These are phyloP conservation scores for Krasilnikovozyma curviuscula DNA, from an alignment of 768 basidiomycete species.

Conservation along the genomic window DNA sequence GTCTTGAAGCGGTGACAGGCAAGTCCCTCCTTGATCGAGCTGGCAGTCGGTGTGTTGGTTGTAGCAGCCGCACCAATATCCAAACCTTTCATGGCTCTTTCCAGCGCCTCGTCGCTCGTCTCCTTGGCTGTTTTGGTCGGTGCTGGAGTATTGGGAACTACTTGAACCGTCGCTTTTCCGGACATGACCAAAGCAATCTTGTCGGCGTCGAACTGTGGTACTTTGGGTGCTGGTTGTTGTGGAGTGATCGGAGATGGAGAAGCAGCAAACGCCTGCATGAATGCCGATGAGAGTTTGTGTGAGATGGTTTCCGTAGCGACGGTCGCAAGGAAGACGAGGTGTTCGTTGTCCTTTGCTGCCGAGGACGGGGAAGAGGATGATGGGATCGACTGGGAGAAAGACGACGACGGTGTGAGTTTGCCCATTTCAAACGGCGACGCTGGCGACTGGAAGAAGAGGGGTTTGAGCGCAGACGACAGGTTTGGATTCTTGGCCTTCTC, in stretches of 20 bases:
- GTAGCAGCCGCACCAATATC: no score
- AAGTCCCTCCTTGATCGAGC: not conserved
- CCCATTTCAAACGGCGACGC: not conserved
- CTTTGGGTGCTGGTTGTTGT: conserved; percentile 40
- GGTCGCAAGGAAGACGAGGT: conserved; percentile 34
- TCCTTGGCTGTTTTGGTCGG: no score
- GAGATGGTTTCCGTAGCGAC: conserved; percentile 60
- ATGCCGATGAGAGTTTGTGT: conserved; percentile 49
- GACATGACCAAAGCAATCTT: conserved; percentile 28
- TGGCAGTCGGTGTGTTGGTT: not conserved
- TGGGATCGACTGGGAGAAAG: not conserved
- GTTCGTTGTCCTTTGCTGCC: not conserved
- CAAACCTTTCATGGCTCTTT: no score
- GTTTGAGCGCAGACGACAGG: not conserved
- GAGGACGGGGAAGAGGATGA: not conserved
- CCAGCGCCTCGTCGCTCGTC: no score
- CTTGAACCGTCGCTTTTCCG: not conserved
- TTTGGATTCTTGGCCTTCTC: not conserved
- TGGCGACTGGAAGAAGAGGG: not conserved
- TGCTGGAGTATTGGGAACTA: conserved; percentile 4
- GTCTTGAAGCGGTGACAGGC: not conserved
- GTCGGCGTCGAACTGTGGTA: conserved; percentile 60
- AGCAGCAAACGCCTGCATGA: conserved; percentile 75
- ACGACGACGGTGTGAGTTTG: not conserved
- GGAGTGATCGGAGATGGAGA: conserved; percentile 18